phyloP scores from a whole-genome alignment of 257 asterid genomes.

The Solanum lycopersicoides region DNA sequence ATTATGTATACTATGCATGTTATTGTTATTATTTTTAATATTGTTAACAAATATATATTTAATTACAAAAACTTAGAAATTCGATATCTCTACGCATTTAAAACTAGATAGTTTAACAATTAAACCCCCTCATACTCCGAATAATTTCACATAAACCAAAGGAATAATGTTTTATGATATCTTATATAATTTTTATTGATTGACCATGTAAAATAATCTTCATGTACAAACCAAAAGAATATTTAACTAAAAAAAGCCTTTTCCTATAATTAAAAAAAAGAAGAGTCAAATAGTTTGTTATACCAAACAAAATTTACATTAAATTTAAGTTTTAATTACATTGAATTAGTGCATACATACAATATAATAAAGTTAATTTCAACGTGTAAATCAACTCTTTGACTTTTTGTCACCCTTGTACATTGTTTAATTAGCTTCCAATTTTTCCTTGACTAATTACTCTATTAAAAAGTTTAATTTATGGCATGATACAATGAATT shows the following conservation, averaged over 20 bases:
- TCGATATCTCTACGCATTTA: no score
- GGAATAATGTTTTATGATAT: neutral
- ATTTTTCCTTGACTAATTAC: neutral
- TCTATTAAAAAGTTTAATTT: neutral
- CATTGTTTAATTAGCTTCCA: neutral
- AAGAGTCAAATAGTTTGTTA: neutral
- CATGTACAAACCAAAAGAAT: neutral
- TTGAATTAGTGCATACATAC: neutral
- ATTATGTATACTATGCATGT: no score
- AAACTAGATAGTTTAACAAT: neutral
- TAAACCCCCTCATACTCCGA: neutral
- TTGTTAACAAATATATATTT: no score
- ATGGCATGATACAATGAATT: neutral
- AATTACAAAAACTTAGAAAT: no score
- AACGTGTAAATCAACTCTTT: neutral
- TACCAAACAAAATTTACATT: neutral
- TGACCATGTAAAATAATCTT: neutral
- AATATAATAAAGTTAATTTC: neutral
- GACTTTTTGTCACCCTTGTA: neutral
- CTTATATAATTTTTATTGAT: neutral
- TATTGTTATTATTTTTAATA: no score
- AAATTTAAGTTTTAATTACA: neutral
- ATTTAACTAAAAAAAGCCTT: neutral
- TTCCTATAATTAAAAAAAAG: neutral
- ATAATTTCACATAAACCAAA: neutral